Evolutionary conservation across 306 rosid species (phyloP).

Genomic region (Urtica urens): DNA sequence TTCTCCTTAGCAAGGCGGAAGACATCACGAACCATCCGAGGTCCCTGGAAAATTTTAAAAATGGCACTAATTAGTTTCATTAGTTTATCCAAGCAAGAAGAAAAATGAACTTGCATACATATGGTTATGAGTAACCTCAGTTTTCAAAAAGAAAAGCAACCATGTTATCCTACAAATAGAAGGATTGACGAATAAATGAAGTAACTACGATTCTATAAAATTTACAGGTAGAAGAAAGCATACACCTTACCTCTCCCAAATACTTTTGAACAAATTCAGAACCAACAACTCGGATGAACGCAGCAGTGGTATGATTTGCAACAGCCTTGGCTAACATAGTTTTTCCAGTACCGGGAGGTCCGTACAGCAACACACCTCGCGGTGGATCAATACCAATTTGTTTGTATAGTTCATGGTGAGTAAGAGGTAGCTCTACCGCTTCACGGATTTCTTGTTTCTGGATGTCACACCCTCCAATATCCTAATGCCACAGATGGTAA

Average conservation of each 20-base stretch:
- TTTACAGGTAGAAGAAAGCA: background rate
- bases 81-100: background rate
- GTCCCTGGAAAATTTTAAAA: conserved; percentile 42
- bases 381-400: conserved; percentile 99
- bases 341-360: conserved; percentile 97
- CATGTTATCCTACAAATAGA: background rate
- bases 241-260: conserved; percentile 79
- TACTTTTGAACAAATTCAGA: conserved; percentile 99
- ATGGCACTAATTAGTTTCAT: background rate
- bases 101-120: background rate
- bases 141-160: background rate
- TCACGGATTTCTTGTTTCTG: conserved; percentile 99
- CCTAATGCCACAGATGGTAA: conserved; percentile 25
- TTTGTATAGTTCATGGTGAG: conserved; percentile 92
- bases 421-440: conserved; percentile 95
- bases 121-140: too few relatives aligned
- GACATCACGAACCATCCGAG: conserved; percentile 97
- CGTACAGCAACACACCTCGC: conserved; percentile 97
- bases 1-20: conserved; percentile 99
- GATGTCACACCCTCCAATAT: conserved; percentile 97
- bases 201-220: too few relatives aligned
- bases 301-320: conserved; percentile 97
- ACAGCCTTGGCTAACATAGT: conserved; percentile 99
- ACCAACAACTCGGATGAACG: conserved; percentile 98
- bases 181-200: too few relatives aligned